Evolutionary conservation across 257 asterid genomes (phyloP), one percentile per base, ranked within the genome.

Genomic region (Solanum ossicruentum): DNA sequence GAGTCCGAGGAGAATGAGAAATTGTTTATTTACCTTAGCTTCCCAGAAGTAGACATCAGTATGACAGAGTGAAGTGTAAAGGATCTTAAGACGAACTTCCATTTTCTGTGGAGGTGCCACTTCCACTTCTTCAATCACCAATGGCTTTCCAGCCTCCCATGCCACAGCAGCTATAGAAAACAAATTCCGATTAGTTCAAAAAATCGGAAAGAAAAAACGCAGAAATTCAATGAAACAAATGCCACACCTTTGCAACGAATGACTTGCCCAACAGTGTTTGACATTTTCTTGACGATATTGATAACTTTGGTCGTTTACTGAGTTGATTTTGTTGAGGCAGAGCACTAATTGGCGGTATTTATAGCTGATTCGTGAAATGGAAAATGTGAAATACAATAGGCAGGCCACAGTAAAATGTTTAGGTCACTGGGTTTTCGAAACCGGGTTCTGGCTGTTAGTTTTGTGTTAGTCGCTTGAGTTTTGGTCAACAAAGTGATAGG

Each of bases 11-110:
- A 26, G 26, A 26, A 26, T 26, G 26, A 26, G 26, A 26, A 26
- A 26, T 26, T 26, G 26, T 26, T 26, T 26, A 3, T n/a, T 73
- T 84, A 93, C 96, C 94, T 93, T 90, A 57, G 97, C 97, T 91
- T 93, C 97, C 97, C 97, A 92, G 81, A 92, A 93, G 88, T 91
- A 93, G 57, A 93, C 88, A 87, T 93, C 97, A 81, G 97, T 93
- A 83, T 90, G 96, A 88, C 97, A 93, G 69, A 93, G 95, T 3
- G 97, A 92, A 81, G 97, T 92, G 86, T 82, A 93, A 7, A 90
- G 90, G 85, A 93, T 92, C 95, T 90, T 93, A 49, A 93, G 16
- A 12, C 97, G 93, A 84, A 93, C 97, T 69, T 93, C 97, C 95
- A 88, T 89, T 86, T 90, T 88, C 91, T 90, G 97, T 47, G 95